A percentile compares a stretch with the other conserved stretches of the same genome.
These are phyloP conservation scores for Eremothecium coryli DNA, from an alignment of 1,139 yeast species.

Conservation along the genomic window DNA sequence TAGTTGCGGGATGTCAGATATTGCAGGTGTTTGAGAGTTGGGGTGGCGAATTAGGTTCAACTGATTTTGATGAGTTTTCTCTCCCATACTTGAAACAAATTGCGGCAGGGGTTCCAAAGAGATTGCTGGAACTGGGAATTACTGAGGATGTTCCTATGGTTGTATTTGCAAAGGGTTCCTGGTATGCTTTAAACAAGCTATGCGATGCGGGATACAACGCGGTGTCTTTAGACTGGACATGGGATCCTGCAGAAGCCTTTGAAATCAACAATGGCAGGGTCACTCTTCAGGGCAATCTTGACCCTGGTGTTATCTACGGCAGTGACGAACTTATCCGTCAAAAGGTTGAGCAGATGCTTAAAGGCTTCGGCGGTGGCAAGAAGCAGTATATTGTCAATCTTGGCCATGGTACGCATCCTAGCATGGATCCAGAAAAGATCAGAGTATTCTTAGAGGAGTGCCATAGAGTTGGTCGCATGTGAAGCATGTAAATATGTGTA, in stretches of 20 bases:
- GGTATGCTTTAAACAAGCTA: constrained; percentile 88
- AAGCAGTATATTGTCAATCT: constrained; percentile 84
- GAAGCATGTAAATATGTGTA: no score
- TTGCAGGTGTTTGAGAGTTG: constrained; percentile 93
- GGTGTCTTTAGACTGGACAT: constrained; percentile 88
- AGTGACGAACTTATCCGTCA: constrained; percentile 66
- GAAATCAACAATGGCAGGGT: constrained; percentile 70
- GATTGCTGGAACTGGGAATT: constrained; percentile 64
- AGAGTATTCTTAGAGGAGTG: constrained; percentile 79
- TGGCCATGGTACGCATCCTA: constrained; percentile 97
- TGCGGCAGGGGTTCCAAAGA: constrained; percentile 53
- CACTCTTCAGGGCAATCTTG: constrained; percentile 87
- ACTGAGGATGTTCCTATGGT: constrained; percentile 73
- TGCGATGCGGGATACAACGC: constrained; percentile 80
- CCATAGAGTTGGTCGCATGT: constrained; percentile 57
- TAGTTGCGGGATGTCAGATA: constrained; percentile 96
- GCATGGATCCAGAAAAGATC: constrained; percentile 86
- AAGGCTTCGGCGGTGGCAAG: constrained; percentile 87
- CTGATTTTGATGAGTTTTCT: constrained; percentile 78
- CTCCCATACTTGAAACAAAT: constrained; percentile 82
- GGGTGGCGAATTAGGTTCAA: constrained; percentile 95
- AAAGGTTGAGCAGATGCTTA: constrained; percentile 80
- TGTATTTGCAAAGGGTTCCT: constrained; percentile 91
- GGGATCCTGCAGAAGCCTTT: constrained; percentile 79
- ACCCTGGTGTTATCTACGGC: constrained; percentile 92